These are phyloP conservation scores for Salvia splendens DNA, from an alignment of 257 asterid species.

Conservation along the genomic window DNA sequence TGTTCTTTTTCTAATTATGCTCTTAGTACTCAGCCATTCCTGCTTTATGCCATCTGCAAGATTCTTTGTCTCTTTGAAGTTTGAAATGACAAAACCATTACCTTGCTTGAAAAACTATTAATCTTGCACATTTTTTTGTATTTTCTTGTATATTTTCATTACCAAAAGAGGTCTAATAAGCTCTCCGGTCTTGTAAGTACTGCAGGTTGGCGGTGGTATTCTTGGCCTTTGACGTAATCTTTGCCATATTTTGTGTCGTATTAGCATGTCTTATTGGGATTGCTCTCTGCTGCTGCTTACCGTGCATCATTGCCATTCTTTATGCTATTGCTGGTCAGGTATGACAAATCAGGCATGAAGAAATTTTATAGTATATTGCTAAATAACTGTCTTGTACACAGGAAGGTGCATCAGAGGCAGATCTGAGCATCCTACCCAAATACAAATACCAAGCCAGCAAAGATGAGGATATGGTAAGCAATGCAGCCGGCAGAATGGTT, in stretches of 20 bases:
- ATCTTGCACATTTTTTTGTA: neutral
- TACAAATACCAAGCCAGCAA: constrained; percentile 63
- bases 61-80: constrained; percentile 2
- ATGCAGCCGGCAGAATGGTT: constrained; percentile 76
- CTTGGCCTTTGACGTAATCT: constrained; percentile 97
- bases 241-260: constrained; percentile 92
- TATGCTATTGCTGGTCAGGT: constrained; percentile 99
- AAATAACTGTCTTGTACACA: constrained; percentile 31
- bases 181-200: constrained; percentile 39
- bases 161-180: constrained; percentile 22
- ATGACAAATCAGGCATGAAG: constrained; percentile 13
- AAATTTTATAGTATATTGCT: neutral
- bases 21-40: neutral
- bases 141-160: constrained; percentile 15
- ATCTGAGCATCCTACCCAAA: constrained; percentile 78
- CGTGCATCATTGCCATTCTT: constrained; percentile 95
- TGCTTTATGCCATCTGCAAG: neutral
- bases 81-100: constrained; percentile 6
- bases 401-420: constrained; percentile 99
- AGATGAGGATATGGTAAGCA: constrained; percentile 56
- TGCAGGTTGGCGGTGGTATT: constrained; percentile 97
- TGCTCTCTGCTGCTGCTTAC: constrained; percentile 97
- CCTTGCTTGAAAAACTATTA: constrained; percentile 17
- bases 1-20: constrained; percentile 6
- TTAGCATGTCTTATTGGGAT: constrained; percentile 92